Percentiles rank a stretch among this genome's conserved stretches.
These are phyloP conservation scores for Acer campestre DNA, from an alignment of 345 rosid species.

Conservation along the genomic window DNA sequence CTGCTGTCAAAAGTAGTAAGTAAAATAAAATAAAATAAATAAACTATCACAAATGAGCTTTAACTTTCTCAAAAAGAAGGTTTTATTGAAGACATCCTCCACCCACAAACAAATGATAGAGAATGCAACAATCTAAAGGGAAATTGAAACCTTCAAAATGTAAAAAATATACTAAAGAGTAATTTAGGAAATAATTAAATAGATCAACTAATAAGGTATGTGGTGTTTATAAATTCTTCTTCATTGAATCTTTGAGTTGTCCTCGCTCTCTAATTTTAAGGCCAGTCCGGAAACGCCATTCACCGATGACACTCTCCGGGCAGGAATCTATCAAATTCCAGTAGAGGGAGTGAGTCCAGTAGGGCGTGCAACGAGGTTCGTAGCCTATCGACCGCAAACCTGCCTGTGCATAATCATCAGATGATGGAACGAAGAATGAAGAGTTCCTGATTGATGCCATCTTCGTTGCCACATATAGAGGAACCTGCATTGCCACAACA, in stretches of 20 bases:
- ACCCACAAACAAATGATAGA: too few species aligned
- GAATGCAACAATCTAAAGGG: too few species aligned
- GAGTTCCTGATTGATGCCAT: constrained; percentile 75
- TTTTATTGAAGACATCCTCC: too few species aligned
- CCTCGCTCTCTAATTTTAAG: constrained; percentile 64
- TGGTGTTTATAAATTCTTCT: constrained; percentile 45
- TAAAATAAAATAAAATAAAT: too few species aligned
- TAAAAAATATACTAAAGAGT: too few species aligned
- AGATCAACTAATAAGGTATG: too few species aligned
- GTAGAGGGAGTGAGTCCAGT: constrained; percentile 78
- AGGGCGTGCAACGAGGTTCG: constrained; percentile 73
- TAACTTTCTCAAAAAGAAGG: too few species aligned
- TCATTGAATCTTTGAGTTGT: constrained; percentile 67
- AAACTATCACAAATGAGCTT: too few species aligned
- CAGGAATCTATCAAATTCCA: constrained; percentile 46
- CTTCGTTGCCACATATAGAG: constrained; percentile 81
- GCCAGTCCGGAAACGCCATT: constrained; percentile 45
- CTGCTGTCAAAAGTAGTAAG: too few species aligned
- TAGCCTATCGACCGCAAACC: constrained; percentile 66
- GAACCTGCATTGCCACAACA: constrained; percentile 45
- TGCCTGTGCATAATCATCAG: constrained; percentile 66
- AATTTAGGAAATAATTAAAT: too few species aligned
- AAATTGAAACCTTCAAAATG: too few species aligned
- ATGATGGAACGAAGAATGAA: constrained; percentile 72
- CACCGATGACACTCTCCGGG: constrained; percentile 52